A percentile compares a stretch with the other conserved stretches of the same genome.
Evolutionary conservation across 169 alveolate genomes (phyloP).

Genomic region (Plasmodium malariae): DNA sequence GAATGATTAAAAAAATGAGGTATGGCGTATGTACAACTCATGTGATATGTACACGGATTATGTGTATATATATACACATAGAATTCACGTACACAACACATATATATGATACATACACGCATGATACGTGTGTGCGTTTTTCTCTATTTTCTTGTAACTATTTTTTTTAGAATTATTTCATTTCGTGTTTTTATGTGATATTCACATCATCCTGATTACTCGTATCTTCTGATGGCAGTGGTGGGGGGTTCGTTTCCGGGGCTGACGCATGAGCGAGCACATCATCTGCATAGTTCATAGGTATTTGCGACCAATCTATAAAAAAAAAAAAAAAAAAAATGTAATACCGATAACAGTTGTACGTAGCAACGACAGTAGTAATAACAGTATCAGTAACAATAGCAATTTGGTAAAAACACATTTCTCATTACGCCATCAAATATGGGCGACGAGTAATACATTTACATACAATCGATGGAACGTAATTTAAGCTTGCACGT

Average conservation of each 20-base stretch:
- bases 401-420: no score
- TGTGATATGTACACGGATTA: neutral
- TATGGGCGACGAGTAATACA: no score
- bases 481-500: no score
- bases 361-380: no score
- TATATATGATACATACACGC: neutral
- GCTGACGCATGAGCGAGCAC: slow-evolving; percentile 38
- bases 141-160: neutral
- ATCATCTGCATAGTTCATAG: slow-evolving; percentile 64
- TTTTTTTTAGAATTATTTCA: neutral
- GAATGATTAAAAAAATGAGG: neutral
- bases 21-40: no score
- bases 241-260: slow-evolving; percentile 74
- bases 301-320: slow-evolving; percentile 64
- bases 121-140: neutral
- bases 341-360: neutral
- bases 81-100: neutral
- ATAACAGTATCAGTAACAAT: no score
- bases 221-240: slow-evolving; percentile 53
- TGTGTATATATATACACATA: neutral
- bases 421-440: no score
- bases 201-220: slow-evolving; percentile 21
- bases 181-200: slow-evolving; percentile 16
- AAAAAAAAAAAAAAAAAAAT: neutral
- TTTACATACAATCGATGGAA: no score